phyloP scores from a whole-genome alignment of 176 grass and related monocot genomes.

The Metroxylon sagu region DNA sequence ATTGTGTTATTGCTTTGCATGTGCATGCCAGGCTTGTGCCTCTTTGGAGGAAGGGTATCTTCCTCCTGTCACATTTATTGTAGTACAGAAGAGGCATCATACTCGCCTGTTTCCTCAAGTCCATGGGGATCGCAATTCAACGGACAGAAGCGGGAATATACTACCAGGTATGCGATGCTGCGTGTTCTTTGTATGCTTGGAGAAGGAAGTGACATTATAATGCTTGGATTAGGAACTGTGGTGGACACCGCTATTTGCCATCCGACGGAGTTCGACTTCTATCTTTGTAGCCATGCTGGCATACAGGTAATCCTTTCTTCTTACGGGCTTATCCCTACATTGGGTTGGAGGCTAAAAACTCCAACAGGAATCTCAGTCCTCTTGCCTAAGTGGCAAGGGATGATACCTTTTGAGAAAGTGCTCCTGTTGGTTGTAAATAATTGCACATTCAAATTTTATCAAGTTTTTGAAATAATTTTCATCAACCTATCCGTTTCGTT shows the following conservation, averaged over 20 bases:
- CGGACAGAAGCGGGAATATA: slow-evolving; percentile 81
- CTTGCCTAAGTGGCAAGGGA: no score
- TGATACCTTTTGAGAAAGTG: no score
- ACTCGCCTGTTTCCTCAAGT: slow-evolving; percentile 70
- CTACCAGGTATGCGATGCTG: slow-evolving; percentile 41
- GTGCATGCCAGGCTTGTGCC: slow-evolving; percentile 44
- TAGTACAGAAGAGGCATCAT: slow-evolving; percentile 84
- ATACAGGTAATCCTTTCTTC: slow-evolving; percentile 44
- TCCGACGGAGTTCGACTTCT: slow-evolving; percentile 85
- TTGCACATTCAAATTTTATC: no score
- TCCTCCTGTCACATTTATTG: slow-evolving; percentile 65
- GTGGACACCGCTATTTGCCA: slow-evolving; percentile 76
- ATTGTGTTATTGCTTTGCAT: no score
- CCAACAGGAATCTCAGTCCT: no score
- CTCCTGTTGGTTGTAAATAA: no score
- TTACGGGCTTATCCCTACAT: no score
- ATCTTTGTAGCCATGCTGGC: slow-evolving; percentile 88
- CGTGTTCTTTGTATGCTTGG: no score
- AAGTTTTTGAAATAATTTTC: no score
- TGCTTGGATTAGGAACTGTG: slow-evolving; percentile 48
- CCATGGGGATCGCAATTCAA: slow-evolving; percentile 36
- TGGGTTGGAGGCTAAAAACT: no score
- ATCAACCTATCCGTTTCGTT: not conserved
- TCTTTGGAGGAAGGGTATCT: slow-evolving; percentile 54
- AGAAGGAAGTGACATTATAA: not conserved